Evolutionary conservation across 2,329 filamentous ascomycete genomes (phyloP), one percentile per base, ranked within the genome.

Genomic region (Diaporthe ilicicola): DNA sequence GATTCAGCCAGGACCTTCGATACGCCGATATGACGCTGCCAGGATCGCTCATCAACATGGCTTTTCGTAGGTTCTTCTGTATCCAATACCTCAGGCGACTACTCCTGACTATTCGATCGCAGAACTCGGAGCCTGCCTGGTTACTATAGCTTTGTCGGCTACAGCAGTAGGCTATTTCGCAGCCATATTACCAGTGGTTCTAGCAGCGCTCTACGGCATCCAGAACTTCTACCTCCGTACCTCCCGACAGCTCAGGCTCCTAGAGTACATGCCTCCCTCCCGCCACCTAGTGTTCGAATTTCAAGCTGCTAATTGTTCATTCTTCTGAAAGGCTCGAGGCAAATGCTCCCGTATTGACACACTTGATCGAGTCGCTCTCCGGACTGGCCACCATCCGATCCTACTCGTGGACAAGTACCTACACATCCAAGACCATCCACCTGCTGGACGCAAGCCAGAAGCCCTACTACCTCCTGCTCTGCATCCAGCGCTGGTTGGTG

Each of bases 171-270:
- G 53, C 3, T 74, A 71, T 44, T 50, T 74, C 5, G 74, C 62
- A n/a, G 79, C 84, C n/a, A 80, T 81, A 0, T 84, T 89, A 62
- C 87, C 87, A 0, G 76, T 85, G 2, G 75, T 88, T 2, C 70
- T 84, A n/a, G 76, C 77, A 0, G 73, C 83, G 2, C 72, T 88
- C 2, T 89, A 84, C 70, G 67, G 81, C 2, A 77, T 90, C 0
- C 88, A 89, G 72, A 85, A 82, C 61, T 81, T 87, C 65, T 90
- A 90, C 73, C 81, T 90, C 2, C 82, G 86, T 0, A 90, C 88
- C 0, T 90, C 88, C 1, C 80, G 88, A 0, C 88, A 90, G 75
- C 74, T 91, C 3, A 83, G 89, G 67, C 82, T 88, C 19, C 77
- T 91, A 7, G 88, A 90, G 24, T 67, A 85, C 85, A 0, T 88